A percentile compares a stretch with the other conserved stretches of the same genome.
Evolutionary conservation across 176 grass and related monocot genomes (phyloP).

Genomic region (barley (Hordeum vulgare)): MorexV3_pseudomolecules_assembly NC_058523.1:540638447-540638946

Average conservation of each 20-base stretch:
- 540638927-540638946: conserved; percentile 41
- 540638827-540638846: conserved; percentile 38
- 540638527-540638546: conserved; percentile 94
- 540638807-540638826: conserved; percentile 92
- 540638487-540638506: conserved; percentile 95
- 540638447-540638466: conserved; percentile 91
- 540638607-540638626: conserved; percentile 87
- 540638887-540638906: conserved; percentile 61
- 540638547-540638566: conserved; percentile 98
- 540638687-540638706: conserved; percentile 92
- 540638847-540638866: conserved; percentile 54
- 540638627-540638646: conserved; percentile 95
- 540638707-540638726: conserved; percentile 78
- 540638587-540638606: conserved; percentile 81
- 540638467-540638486: conserved; percentile 91
- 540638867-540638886: conserved; percentile 77
- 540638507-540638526: conserved; percentile 98
- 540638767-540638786: conserved; percentile 91
- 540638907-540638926: conserved; percentile 68
- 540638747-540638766: conserved; percentile 86
- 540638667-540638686: conserved; percentile 94
- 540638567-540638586: conserved; percentile 93
- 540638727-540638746: conserved; percentile 69
- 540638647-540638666: conserved; percentile 88
- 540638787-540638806: conserved; percentile 91